These are phyloP conservation scores for Botrytis porri DNA, from an alignment of 2,329 filamentous ascomycete genomes.

Conservation along the genomic window DNA sequence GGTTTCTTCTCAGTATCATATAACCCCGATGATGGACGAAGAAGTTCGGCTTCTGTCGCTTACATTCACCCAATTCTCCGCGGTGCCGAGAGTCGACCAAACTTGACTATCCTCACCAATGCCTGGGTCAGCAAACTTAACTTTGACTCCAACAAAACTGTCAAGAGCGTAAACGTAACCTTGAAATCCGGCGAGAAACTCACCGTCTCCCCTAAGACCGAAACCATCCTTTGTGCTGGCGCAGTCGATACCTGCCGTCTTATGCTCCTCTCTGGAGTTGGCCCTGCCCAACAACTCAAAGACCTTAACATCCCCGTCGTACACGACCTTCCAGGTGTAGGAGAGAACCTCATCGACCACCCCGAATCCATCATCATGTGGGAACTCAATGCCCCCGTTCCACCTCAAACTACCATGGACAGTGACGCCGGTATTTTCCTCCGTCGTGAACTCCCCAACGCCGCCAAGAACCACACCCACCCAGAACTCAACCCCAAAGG, in stretches of 20 bases:
- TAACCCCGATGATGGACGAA: slow-evolving; percentile 81
- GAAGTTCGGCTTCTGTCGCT: slow-evolving; percentile 83
- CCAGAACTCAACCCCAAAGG: slow-evolving; percentile 38
- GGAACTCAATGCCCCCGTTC: slow-evolving; percentile 43
- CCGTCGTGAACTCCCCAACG: slow-evolving; percentile 70
- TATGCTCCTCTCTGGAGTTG: slow-evolving; percentile 42
- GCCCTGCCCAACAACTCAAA: slow-evolving; percentile 36
- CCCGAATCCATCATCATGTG: slow-evolving; percentile 49
- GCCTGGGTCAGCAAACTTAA: slow-evolving; percentile 84
- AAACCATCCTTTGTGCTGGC: slow-evolving; percentile 56
- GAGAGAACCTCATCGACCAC: slow-evolving; percentile 41
- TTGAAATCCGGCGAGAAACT: slow-evolving; percentile 52
- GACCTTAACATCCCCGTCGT: slow-evolving; percentile 37
- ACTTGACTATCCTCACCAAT: slow-evolving; percentile 82
- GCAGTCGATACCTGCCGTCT: slow-evolving; percentile 41
- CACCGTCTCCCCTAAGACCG: slow-evolving; percentile 62
- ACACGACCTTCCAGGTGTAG: slow-evolving; percentile 38
- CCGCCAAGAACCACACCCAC: slow-evolving; percentile 50
- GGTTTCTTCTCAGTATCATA: slow-evolving; percentile 91
- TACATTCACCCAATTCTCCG: slow-evolving; percentile 90
- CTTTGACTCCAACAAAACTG: slow-evolving; percentile 59
- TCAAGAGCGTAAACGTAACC: slow-evolving; percentile 69
- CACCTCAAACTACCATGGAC: slow-evolving; percentile 51
- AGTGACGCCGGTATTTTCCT: slow-evolving; percentile 59
- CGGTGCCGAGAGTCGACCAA: slow-evolving; percentile 76